Evolutionary conservation across 192 early-diverging fungal species (phyloP).

Genomic region (Glomus cerebriforme): DNA sequence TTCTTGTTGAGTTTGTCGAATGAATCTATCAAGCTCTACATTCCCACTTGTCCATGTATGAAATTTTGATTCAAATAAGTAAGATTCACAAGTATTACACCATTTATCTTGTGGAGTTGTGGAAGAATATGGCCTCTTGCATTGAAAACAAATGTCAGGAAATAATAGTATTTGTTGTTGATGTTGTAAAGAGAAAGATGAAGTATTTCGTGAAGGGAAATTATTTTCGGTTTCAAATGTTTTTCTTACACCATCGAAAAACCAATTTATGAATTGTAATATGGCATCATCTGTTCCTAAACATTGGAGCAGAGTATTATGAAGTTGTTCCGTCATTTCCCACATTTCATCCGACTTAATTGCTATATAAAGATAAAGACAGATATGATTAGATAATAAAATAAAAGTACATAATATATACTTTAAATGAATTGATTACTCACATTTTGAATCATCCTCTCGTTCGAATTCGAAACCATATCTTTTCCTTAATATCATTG

Average conservation of each 20-base stretch:
- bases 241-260: slow-evolving; percentile 11
- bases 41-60: not conserved
- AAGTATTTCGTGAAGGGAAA: not conserved
- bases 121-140: not conserved
- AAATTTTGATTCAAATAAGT: slow-evolving; percentile 19
- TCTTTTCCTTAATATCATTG: not conserved
- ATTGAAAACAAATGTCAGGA: slow-evolving; percentile 4
- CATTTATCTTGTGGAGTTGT: not conserved
- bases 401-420: not conserved
- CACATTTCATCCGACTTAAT: not conserved
- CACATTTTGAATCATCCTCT: not conserved
- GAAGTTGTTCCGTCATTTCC: not conserved
- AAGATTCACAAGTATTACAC: slow-evolving; percentile 1
- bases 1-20: slow-evolving; percentile 14
- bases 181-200: not conserved
- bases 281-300: not conserved
- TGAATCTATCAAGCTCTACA: slow-evolving; percentile 4
- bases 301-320: not conserved
- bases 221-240: not conserved
- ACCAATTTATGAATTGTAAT: slow-evolving; percentile 15
- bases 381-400: not conserved
- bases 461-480: not conserved
- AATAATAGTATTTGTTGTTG: not conserved
- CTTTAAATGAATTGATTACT: not conserved
- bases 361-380: not conserved